Evolutionary conservation across 257 asterid species (phyloP).

Genomic region (Nemophila menziesii): DNA sequence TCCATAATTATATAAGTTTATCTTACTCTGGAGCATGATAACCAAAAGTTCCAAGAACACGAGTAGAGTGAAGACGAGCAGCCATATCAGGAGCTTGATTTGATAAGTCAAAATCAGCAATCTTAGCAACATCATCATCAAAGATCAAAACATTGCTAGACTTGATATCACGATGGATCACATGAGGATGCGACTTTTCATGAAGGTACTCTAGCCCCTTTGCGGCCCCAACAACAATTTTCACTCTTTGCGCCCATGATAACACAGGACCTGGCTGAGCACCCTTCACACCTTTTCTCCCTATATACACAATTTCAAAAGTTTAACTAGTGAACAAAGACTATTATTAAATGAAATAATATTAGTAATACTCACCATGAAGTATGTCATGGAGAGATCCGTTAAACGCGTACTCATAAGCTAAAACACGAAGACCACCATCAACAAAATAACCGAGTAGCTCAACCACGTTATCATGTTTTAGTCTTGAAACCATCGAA

Average conservation of each 20-base stretch:
- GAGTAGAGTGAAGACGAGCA: constrained; percentile 81
- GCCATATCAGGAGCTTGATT: constrained; percentile 78
- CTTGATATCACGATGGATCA: constrained; percentile 69
- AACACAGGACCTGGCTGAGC: constrained; percentile 75
- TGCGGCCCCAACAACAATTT: constrained; percentile 75
- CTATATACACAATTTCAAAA: constrained; percentile 21
- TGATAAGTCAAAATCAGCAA: constrained; percentile 70
- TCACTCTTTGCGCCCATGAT: constrained; percentile 58
- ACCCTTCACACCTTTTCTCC: constrained; percentile 70
- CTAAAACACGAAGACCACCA: constrained; percentile 53
- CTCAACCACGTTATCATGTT: constrained; percentile 52
- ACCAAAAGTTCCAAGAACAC: constrained; percentile 79
- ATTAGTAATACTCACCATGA: constrained; percentile 39
- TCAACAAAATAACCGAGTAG: constrained; percentile 66
- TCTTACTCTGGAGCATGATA: constrained; percentile 82
- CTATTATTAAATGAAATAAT: neutral
- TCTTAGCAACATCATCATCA: constrained; percentile 63
- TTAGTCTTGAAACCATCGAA: constrained; percentile 70
- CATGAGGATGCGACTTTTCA: constrained; percentile 63
- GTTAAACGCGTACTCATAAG: constrained; percentile 56
- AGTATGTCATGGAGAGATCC: constrained; percentile 79
- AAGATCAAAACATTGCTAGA: constrained; percentile 65
- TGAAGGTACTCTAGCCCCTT: constrained; percentile 70
- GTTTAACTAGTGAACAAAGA: neutral
- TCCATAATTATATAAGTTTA: too few species aligned